Evolutionary conservation across 768 basidiomycete species (phyloP).

Genomic region (Phlebiopsis gigantea): DNA sequence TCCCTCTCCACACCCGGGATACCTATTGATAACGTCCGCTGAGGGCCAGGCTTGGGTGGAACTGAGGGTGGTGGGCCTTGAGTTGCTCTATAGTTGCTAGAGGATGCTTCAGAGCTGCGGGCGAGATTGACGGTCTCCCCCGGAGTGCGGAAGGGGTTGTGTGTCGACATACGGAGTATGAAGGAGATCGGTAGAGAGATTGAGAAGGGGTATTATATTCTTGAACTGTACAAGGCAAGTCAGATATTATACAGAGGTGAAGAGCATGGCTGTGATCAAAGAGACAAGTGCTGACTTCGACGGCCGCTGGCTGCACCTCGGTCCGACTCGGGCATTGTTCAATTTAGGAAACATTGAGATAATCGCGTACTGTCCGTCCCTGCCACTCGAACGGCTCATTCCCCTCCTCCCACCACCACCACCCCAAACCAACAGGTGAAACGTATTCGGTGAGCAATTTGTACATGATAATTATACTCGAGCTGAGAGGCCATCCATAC

Average conservation of each 20-base stretch:
- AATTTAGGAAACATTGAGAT: too few relatives aligned
- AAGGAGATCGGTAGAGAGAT: neutral
- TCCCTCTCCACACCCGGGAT: neutral
- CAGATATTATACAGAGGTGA: neutral
- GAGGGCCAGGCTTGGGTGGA: neutral
- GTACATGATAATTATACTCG: too few relatives aligned
- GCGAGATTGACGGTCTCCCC: neutral
- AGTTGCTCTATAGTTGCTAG: neutral
- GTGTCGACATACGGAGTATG: neutral
- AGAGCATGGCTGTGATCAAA: neutral
- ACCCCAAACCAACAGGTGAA: too few relatives aligned
- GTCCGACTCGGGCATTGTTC: too few relatives aligned
- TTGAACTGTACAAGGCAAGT: neutral
- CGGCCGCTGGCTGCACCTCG: too few relatives aligned
- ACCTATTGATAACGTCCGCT: neutral
- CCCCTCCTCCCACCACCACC: too few relatives aligned
- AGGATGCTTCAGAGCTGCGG: neutral
- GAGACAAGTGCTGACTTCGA: too few relatives aligned
- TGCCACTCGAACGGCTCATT: too few relatives aligned
- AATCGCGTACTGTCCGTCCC: too few relatives aligned
- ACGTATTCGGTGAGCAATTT: too few relatives aligned
- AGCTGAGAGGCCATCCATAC: too few relatives aligned
- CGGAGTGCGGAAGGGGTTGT: constrained; percentile 3
- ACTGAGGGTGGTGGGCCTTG: neutral
- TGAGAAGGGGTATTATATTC: neutral